A percentile compares a stretch with the other conserved stretches of the same genome.
Evolutionary conservation across 768 basidiomycete genomes (phyloP).

Genomic region (Suillus occidentalis): DNA sequence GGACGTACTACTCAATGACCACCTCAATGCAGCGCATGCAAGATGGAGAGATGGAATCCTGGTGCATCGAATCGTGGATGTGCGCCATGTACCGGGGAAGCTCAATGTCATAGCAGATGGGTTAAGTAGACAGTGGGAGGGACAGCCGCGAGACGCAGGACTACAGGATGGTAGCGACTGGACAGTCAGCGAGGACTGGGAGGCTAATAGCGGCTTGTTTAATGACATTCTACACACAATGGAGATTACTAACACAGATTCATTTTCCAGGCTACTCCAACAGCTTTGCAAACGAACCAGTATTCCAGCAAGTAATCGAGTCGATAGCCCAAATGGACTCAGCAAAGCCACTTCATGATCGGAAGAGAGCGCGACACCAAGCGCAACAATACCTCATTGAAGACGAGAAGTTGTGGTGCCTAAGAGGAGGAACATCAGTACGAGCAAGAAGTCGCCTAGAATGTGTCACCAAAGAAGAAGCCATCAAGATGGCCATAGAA

Average conservation of each 20-base stretch:
- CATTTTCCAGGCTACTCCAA: too few relatives aligned
- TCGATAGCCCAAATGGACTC: slow-evolving; percentile 14
- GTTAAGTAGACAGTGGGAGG: slow-evolving; percentile 16
- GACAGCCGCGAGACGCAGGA: not conserved
- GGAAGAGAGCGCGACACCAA: slow-evolving; percentile 17
- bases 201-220: too few relatives aligned
- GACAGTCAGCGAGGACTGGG: too few relatives aligned
- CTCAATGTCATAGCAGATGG: slow-evolving; percentile 26
- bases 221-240: too few relatives aligned
- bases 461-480: too few relatives aligned
- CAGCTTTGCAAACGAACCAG: too few relatives aligned
- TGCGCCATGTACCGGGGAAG: slow-evolving; percentile 23
- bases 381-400: slow-evolving; percentile 16
- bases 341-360: slow-evolving; percentile 6
- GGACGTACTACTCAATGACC: too few relatives aligned
- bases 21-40: too few relatives aligned
- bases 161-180: slow-evolving; percentile 4
- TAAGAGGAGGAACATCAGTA: not conserved
- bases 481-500: too few relatives aligned
- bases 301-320: slow-evolving; percentile 10
- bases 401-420: not conserved
- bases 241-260: too few relatives aligned
- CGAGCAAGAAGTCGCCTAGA: too few relatives aligned
- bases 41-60: slow-evolving; percentile 31
- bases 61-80: slow-evolving; percentile 22